A percentile compares a stretch with the other conserved stretches of the same genome.
These are phyloP conservation scores for Ailanthus altissimus DNA, from an alignment of 345 rosid genomes.

Conservation along the genomic window DNA sequence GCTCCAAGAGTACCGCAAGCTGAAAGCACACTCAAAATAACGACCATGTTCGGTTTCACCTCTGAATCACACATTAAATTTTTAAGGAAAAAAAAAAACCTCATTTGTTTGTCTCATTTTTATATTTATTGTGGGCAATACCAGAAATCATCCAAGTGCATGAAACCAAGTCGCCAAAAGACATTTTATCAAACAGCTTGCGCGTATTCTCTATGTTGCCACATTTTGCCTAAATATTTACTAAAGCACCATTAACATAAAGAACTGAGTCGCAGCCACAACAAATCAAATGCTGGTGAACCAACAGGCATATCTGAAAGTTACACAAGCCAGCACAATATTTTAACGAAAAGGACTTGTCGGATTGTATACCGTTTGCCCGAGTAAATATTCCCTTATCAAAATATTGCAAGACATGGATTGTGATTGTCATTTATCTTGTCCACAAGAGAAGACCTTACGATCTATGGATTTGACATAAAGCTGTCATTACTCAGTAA, in stretches of 20 bases:
- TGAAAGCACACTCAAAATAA: slow-evolving; percentile 3
- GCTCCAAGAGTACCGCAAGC: slow-evolving; percentile 15
- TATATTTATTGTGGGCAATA: slow-evolving; percentile 1
- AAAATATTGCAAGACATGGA: slow-evolving; percentile 10
- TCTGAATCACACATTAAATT: slow-evolving; percentile 7
- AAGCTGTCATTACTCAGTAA: no score
- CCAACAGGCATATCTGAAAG: not conserved
- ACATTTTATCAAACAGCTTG: not conserved
- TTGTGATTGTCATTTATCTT: not conserved
- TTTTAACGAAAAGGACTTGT: slow-evolving; percentile 3
- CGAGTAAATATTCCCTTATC: slow-evolving; percentile 9
- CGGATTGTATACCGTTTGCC: not conserved
- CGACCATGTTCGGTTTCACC: not conserved
- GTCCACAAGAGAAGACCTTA: not conserved
- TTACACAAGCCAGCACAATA: not conserved
- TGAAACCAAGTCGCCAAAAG: slow-evolving; percentile 11
- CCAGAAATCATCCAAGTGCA: slow-evolving; percentile 20
- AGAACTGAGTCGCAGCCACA: not conserved
- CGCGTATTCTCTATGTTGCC: not conserved
- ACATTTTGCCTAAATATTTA: slow-evolving; percentile 8
- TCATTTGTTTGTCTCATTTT: not conserved
- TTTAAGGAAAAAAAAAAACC: no score
- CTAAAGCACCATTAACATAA: slow-evolving; percentile 8
- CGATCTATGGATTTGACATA: no score
- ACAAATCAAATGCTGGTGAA: slow-evolving; percentile 4